Conservation (phyloP, 1,284 basidiomycete genomes). For the Ceratobasidium sp. region DNA sequence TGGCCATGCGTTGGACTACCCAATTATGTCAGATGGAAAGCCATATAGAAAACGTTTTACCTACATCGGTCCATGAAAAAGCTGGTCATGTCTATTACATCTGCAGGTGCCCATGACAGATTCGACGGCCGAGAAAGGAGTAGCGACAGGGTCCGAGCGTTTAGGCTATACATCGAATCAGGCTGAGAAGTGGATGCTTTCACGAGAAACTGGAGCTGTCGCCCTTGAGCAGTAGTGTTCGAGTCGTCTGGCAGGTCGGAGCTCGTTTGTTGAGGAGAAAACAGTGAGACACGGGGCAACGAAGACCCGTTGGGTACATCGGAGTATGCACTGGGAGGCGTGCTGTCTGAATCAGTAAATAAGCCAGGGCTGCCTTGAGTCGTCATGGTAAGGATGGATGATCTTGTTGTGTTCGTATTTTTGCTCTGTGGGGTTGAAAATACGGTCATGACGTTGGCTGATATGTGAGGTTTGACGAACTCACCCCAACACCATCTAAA, state of each 20-base stretch:
- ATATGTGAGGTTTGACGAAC: background rate
- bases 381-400: background rate
- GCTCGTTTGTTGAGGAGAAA: background rate
- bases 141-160: background rate
- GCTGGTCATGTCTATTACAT: background rate
- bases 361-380: background rate
- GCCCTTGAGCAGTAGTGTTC: background rate
- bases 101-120: background rate
- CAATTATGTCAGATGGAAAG: background rate
- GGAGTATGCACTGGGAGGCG: background rate
- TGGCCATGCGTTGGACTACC: background rate
- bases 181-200: background rate
- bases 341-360: background rate
- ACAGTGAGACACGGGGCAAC: background rate
- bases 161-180: background rate
- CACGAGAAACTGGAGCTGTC: background rate
- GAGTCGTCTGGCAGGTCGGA: background rate
- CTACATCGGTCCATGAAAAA: constrained; percentile 7
- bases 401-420: background rate
- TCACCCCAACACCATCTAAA: background rate
- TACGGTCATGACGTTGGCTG: background rate
- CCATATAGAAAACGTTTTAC: too few relatives aligned
- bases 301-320: background rate
- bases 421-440: background rate
- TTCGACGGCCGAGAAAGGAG: background rate